Evolutionary conservation across 495 filamentous ascomycete species (phyloP).

Genomic region (Diplogelasinospora grovesii): DNA sequence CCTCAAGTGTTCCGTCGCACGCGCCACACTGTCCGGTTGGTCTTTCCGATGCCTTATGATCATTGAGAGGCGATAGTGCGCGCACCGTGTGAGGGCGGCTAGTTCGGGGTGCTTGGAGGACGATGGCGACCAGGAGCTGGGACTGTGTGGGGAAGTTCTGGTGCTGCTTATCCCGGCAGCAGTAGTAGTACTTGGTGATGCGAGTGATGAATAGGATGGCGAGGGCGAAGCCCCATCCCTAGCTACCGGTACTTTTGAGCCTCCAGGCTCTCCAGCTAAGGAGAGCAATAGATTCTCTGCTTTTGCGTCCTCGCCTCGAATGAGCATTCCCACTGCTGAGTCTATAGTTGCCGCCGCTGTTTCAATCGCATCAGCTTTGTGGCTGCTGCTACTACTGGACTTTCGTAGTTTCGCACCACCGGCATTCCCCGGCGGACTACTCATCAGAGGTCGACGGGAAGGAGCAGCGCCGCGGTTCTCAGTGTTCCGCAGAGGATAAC

Average conservation of each 20-base stretch:
- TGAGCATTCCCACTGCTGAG: constrained; percentile 2
- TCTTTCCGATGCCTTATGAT: constrained; percentile 6
- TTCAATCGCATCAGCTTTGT: background rate
- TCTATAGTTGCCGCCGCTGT: constrained; percentile 1
- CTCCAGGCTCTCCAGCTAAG: too few relatives aligned
- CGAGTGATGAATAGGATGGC: too few relatives aligned
- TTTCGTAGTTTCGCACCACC: too few relatives aligned
- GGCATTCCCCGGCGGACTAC: too few relatives aligned
- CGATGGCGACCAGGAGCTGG: background rate
- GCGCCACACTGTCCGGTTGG: too few relatives aligned
- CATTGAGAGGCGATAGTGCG: constrained; percentile 11
- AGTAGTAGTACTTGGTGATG: too few relatives aligned
- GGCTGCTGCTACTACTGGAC: background rate
- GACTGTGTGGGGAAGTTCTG: too few relatives aligned
- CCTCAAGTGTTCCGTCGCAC: constrained; percentile 7
- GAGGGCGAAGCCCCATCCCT: too few relatives aligned
- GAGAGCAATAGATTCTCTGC: background rate
- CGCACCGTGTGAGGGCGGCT: constrained; percentile 5
- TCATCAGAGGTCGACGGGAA: too few relatives aligned
- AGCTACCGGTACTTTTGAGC: too few relatives aligned
- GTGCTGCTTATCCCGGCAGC: too few relatives aligned
- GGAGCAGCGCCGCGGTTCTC: too few relatives aligned
- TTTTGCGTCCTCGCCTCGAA: background rate
- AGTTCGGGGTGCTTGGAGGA: background rate
- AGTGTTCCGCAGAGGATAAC: constrained; percentile 5